These are phyloP conservation scores for Oxytropis ochrocephala DNA, from an alignment of 306 rosid species.

Conservation along the genomic window DNA sequence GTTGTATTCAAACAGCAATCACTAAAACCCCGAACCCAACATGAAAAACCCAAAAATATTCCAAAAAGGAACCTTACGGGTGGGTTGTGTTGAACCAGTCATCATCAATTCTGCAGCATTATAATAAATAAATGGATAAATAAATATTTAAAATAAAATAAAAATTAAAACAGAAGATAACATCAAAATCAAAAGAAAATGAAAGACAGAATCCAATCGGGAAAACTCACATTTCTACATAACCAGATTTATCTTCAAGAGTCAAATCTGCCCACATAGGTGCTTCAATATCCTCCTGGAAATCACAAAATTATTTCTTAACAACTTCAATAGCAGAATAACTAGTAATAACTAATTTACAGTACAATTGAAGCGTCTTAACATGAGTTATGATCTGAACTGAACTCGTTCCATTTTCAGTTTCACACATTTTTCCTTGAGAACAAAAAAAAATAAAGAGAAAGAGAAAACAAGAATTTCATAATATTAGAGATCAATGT, in stretches of 20 bases:
- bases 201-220: neutral
- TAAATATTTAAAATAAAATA: neutral
- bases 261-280: conserved; percentile 83
- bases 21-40: neutral
- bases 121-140: conserved; percentile 2
- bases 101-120: conserved; percentile 45
- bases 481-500: neutral
- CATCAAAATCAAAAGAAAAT: neutral
- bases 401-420: neutral
- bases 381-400: neutral
- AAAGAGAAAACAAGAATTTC: neutral
- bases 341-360: neutral
- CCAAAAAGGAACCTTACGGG: conserved; percentile 38
- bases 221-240: conserved; percentile 45
- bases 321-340: neutral
- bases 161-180: neutral
- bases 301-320: neutral
- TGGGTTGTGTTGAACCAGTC: conserved; percentile 66
- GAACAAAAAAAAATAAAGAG: neutral
- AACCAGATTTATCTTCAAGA: conserved; percentile 35
- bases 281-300: conserved; percentile 73
- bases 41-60: neutral
- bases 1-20: conserved; percentile 1
- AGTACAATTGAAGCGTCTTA: neutral
- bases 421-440: neutral